Evolutionary conservation across 306 rosid genomes (phyloP).

Genomic region (Fragaria iinumae): DNA sequence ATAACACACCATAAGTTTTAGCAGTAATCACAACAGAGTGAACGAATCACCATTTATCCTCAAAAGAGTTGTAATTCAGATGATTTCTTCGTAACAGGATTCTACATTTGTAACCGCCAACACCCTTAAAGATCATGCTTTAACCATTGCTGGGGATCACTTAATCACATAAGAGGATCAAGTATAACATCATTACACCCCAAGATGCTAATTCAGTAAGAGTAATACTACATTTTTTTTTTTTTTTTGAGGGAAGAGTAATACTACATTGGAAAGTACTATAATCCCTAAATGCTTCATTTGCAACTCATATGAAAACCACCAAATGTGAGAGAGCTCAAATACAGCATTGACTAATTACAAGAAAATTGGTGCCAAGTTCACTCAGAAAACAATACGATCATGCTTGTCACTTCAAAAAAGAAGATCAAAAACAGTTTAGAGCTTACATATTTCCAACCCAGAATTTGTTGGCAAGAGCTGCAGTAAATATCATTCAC

Average conservation of each 20-base stretch:
- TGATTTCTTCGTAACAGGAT: neutral
- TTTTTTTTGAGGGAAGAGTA: neutral
- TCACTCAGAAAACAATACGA: neutral
- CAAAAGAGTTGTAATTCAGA: neutral
- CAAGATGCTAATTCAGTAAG: neutral
- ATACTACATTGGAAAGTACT: neutral
- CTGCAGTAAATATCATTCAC: constrained; percentile 41
- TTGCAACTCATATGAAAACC: neutral
- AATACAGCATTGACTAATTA: neutral
- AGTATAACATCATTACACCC: neutral
- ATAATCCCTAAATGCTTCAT: neutral
- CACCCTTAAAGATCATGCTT: neutral
- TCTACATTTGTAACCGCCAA: neutral
- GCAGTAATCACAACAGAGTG: constrained; percentile 1
- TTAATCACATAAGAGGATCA: neutral
- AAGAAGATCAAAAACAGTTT: neutral
- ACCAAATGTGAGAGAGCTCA: neutral
- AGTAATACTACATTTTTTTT: neutral
- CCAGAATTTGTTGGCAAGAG: constrained; percentile 42
- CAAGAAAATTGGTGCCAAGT: neutral
- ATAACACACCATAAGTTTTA: neutral
- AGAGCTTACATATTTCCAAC: constrained; percentile 37
- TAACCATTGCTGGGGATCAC: neutral
- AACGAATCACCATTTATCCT: neutral
- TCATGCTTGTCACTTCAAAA: neutral